A percentile compares a stretch with the other conserved stretches of the same genome.
phyloP scores from a whole-genome alignment of 1,139 yeast genomes.

The Kurtzmaniella quercitrusa region DNA sequence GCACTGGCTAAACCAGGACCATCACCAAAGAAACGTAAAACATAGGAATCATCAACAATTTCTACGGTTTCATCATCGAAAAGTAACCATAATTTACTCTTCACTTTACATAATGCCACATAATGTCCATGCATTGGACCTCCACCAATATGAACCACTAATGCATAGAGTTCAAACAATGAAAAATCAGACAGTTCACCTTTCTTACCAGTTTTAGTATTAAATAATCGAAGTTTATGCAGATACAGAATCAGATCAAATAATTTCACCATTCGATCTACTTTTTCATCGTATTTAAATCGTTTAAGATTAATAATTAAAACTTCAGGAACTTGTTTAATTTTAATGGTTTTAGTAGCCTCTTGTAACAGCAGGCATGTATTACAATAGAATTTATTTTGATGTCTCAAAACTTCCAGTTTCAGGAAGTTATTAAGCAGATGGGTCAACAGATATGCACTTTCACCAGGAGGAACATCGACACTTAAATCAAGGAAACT shows the following conservation, averaged over 20 bases:
- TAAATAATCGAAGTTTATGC: slow-evolving; percentile 64
- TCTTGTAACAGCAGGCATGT: slow-evolving; percentile 88
- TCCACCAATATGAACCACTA: slow-evolving; percentile 93
- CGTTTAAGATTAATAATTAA: slow-evolving; percentile 83
- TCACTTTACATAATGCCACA: slow-evolving; percentile 79
- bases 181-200: slow-evolving; percentile 27
- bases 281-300: slow-evolving; percentile 83
- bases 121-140: slow-evolving; percentile 99
- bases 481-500: slow-evolving; percentile 81
- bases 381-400: slow-evolving; percentile 91
- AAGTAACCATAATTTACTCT: slow-evolving; percentile 78
- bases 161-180: slow-evolving; percentile 78
- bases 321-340: slow-evolving; percentile 73
- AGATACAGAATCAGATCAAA: slow-evolving; percentile 87
- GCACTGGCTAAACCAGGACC: slow-evolving; percentile 89
- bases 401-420: slow-evolving; percentile 78
- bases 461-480: slow-evolving; percentile 70
- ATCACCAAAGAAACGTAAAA: slow-evolving; percentile 84
- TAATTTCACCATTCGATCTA: slow-evolving; percentile 78
- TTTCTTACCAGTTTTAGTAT: slow-evolving; percentile 41
- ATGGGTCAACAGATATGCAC: slow-evolving; percentile 62
- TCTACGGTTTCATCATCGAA: slow-evolving; percentile 97
- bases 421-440: slow-evolving; percentile 79
- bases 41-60: slow-evolving; percentile 77
- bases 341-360: slow-evolving; percentile 87